Conservation (phyloP, 2,329 filamentous ascomycete genomes). For the Diplodia sapinea region DNA sequence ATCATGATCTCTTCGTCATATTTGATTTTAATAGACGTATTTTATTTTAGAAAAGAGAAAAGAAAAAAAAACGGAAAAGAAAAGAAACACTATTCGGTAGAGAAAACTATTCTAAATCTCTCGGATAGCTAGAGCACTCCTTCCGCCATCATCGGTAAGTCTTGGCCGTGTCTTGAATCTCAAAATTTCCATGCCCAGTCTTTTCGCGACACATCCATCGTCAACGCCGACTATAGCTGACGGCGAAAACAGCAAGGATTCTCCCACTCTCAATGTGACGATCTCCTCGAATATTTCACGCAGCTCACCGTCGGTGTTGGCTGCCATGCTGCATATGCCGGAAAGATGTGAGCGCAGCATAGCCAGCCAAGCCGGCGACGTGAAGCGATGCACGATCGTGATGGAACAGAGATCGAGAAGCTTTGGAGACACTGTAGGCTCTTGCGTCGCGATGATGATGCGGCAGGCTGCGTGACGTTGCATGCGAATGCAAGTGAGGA, state of each 20-base stretch:
- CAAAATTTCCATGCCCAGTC: constrained; percentile 21
- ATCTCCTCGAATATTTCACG: constrained; percentile 52
- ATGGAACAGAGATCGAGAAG: constrained; percentile 74
- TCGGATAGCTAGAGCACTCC: constrained; percentile 24
- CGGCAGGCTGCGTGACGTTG: constrained; percentile 73
- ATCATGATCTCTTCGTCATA: too few species aligned
- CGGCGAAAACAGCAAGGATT: constrained; percentile 25
- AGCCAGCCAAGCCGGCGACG: constrained; percentile 66
- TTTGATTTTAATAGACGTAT: too few species aligned
- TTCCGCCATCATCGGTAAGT: constrained; percentile 22
- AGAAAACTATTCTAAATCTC: too few species aligned
- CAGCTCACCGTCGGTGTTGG: constrained; percentile 34
- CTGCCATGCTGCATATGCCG: constrained; percentile 40
- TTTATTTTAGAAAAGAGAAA: too few species aligned
- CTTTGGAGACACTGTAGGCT: constrained; percentile 71
- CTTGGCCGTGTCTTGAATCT: constrained; percentile 26
- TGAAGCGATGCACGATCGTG: constrained; percentile 76
- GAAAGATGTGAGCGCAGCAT: constrained; percentile 56
- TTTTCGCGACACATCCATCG: background rate
- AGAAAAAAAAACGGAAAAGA: too few species aligned
- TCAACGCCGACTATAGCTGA: constrained; percentile 5
- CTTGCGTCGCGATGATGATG: constrained; percentile 76
- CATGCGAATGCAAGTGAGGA: constrained; percentile 69
- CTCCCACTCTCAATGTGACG: constrained; percentile 45
- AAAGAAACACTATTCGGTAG: too few species aligned